Base-by-base conservation (phyloP, 2,329 filamentous ascomycete species). In the Alternaria arbusti region DNA sequence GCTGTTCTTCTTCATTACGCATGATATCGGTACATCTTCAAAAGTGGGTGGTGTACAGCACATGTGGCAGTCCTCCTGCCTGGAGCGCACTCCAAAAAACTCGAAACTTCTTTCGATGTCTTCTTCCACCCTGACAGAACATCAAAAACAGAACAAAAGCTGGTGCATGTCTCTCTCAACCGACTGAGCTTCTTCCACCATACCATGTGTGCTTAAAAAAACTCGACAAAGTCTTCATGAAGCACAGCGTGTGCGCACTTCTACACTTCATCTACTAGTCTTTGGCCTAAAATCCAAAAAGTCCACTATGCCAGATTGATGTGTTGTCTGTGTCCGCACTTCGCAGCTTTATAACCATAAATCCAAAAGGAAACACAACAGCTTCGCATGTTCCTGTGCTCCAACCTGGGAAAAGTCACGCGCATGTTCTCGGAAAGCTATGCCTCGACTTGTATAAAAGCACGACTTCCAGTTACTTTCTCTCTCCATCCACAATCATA, bases 221-320 rank as follows among this genome's bases (percentile, higher is more conserved):
- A 11, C 25, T 26, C 9, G 9, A 26, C 25, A 10, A 26, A 11
- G 25, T 10, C 1, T 4, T 6, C 6, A 32, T 32, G 32, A 40
- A 40, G 15, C 0, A 40, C 2, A 1, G 1, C n/a, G n/a, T 40
- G 8, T 40, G 15, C 36, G 36, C 36, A 40, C 36, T 40, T 40
- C 36, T 40, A 17, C 36, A 40, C n/a, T 40, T 40, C n/a, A 40
- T 40, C 36, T 40, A 40, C n/a, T 0, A 11, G 36, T 40, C 36
- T 40, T 40, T 40, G 9, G 0, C 36, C 36, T 4, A 5, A 5
- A 6, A 0, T 40, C 36, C n/a, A 17, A 17, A 40, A 40, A 40
- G n/a, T 4, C 12, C 3, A 36, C 32, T 2, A n/a, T 5, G 1
- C 3, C 0, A 4, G 4, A 1, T 9, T 5, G 32, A 36, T n/a